Evolutionary conservation across 2,329 filamentous ascomycete genomes (phyloP), one percentile per base, ranked within the genome.

Genomic region (Verticillium isaacii): DNA sequence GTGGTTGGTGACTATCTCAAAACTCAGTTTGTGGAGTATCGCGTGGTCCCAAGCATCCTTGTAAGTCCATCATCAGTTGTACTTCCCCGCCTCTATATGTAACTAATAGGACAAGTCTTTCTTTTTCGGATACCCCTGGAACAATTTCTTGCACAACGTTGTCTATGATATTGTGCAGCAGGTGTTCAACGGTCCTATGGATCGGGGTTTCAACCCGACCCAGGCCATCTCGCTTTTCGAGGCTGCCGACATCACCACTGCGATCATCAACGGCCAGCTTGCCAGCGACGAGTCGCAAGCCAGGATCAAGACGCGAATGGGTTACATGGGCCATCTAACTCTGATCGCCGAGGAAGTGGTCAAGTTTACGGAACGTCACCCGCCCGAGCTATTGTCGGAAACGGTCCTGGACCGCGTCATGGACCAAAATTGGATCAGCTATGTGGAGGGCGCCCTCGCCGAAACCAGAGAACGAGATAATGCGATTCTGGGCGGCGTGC

Each of bases 121-220:
- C 80, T 99, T 99, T 78, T 99, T 99, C 80, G 88, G 90, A 63
- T 99, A 98, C 71, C 94, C 95, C 1, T 99, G 95, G 95, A 99
- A 99, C 77, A 99, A 99, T 75, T 99, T 99, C 72, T 84, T 99
- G 55, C 95, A 99, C 77, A 99, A 99, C 71, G 95, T 99, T 54
- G 95, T 99, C 57, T 99, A 99, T 73, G 95, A 99, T 74, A 93
- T 99, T 71, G 92, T 99, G 54, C 95, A 99, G 75, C 95, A 99
- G 79, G 95, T 99, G 1, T 98, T 99, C 76, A 99, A 99, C 72
- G 95, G 95, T 9, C 93, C 93, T 0, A 97, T 99, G 91, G 94
- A 98, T 68, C 90, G 93, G 63, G 93, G 95, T 32, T 97, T 90
- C 78, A 99, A 99, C 75, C 89, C 92, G 12, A 89, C 87, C 57